Conservation (phyloP, 1,139 yeast species). For the Arxiozyma telluris region DNA sequence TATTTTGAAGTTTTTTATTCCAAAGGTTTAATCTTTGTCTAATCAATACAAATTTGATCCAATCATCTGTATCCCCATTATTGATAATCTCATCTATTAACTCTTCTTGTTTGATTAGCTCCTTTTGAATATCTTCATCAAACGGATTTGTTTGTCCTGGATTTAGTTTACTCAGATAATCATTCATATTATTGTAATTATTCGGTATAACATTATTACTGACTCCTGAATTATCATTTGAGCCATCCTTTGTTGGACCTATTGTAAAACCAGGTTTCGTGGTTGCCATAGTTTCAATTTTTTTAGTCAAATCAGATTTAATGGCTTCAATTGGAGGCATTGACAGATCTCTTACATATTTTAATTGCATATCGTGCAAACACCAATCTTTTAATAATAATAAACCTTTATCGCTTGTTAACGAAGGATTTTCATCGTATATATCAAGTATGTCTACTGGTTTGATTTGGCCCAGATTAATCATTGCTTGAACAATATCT, state of each 20-base stretch:
- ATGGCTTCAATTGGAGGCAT: constrained; percentile 29
- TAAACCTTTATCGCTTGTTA: constrained; percentile 35
- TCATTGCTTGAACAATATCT: constrained; percentile 56
- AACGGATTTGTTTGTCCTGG: not conserved
- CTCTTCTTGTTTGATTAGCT: constrained; percentile 15
- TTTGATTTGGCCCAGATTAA: constrained; percentile 44
- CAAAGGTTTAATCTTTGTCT: constrained; percentile 21
- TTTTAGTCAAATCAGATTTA: constrained; percentile 1
- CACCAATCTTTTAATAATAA: constrained; percentile 43
- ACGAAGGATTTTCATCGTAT: constrained; percentile 33
- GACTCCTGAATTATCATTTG: constrained; percentile 1
- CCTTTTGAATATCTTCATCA: constrained; percentile 9
- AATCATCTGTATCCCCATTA: constrained; percentile 27
- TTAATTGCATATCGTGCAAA: constrained; percentile 33
- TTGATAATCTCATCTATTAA: constrained; percentile 25
- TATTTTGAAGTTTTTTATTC: constrained; percentile 6
- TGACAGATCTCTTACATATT: constrained; percentile 34
- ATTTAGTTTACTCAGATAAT: constrained; percentile 26
- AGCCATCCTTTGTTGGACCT: constrained; percentile 1
- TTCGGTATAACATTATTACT: constrained; percentile 3
- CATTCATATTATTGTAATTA: constrained; percentile 22
- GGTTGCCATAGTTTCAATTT: not conserved
- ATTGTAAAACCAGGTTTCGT: constrained; percentile 2
- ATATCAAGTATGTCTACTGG: constrained; percentile 39
- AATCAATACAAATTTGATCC: constrained; percentile 23